These are phyloP conservation scores for Podaxis sp. DNA, from an alignment of 768 basidiomycete genomes.

Conservation along the genomic window DNA sequence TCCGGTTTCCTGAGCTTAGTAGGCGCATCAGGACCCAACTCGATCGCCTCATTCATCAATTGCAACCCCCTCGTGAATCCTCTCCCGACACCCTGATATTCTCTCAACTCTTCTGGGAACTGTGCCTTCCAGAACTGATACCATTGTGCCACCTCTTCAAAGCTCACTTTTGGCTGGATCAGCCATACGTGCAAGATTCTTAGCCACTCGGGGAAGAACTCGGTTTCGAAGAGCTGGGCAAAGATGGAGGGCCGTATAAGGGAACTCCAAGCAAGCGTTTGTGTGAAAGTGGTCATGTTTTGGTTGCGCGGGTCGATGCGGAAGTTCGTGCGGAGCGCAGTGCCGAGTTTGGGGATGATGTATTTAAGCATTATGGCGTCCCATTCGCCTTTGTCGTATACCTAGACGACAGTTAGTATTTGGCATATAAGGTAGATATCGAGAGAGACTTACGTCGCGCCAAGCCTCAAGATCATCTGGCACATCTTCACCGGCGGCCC, in stretches of 20 bases:
- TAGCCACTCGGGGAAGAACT: conserved; percentile 98
- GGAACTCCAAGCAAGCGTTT: conserved; percentile 74
- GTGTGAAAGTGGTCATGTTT: conserved; percentile 77
- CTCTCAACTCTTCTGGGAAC: conserved; percentile 73
- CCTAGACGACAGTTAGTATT: conserved; percentile 34
- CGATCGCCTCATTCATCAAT: conserved; percentile 92
- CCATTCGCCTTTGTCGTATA: conserved; percentile 85
- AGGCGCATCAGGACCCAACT: conserved; percentile 77
- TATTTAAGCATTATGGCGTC: conserved; percentile 88
- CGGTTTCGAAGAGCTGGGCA: conserved; percentile 80
- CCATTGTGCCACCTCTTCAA: conserved; percentile 94
- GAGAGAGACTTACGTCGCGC: conserved; percentile 62
- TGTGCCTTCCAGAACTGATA: conserved; percentile 84
- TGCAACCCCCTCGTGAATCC: conserved; percentile 90
- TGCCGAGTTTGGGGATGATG: conserved; percentile 88
- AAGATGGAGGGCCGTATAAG: conserved; percentile 77
- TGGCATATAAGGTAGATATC: not conserved
- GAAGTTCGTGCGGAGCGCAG: conserved; percentile 81
- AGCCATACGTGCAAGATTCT: conserved; percentile 92
- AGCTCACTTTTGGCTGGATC: conserved; percentile 81
- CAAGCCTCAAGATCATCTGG: conserved; percentile 78
- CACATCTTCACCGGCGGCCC: conserved; percentile 70
- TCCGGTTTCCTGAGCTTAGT: conserved; percentile 68
- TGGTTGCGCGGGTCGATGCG: conserved; percentile 89
- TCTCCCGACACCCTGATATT: conserved; percentile 60